Base-by-base conservation (phyloP, 805 yeast genomes). In the Ogataea nakhonphanomensis region DNA sequence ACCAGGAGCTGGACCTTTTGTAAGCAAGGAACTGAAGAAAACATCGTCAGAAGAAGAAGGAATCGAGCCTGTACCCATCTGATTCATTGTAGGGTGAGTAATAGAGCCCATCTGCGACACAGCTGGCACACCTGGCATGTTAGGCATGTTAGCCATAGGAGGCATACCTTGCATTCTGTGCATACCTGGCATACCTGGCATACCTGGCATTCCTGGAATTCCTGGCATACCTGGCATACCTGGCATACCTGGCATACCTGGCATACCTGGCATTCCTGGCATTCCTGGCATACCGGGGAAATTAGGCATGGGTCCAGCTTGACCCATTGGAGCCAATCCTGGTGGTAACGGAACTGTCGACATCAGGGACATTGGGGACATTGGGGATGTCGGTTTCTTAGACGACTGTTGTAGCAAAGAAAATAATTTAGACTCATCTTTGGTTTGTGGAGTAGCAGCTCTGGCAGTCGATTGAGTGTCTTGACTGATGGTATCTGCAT, bases 21-120 rank as follows among this genome's bases (percentile, higher is more conserved):
- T 62, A 46, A 75, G 54, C 39, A 75, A 57, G 5, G 78, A 67
- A 60, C 69, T 64, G 50, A 75, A 71, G 45, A 75, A 75, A 11
- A 67, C 54, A 43, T 73, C 76, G 47, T 59, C 57, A 10, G 39
- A 38, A 4, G 44, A 21, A 1, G 33, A 34, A 10, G 37, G 37
- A 17, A 12, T 20, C 5, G 14, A 21, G 22, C 31, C 31, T 17
- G 20, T 3, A 5, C 20, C 20, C 20, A 17, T 17, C 20, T 17
- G 20, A 5, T 17, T 17, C 20, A 17, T 17, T 17, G 20, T 5
- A 17, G 20, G 20, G 20, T 17, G 20, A 17, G 20, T 3, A 17
- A 17, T 17, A 17, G 20, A 17, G 20, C 20, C 20, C 20, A 17
- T 17, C 20, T 17, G 20, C 20, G 20, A 17, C 20, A 17, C 20